These are phyloP conservation scores for Penicillium argentinense DNA, from an alignment of 495 filamentous ascomycete species.

Conservation along the genomic window DNA sequence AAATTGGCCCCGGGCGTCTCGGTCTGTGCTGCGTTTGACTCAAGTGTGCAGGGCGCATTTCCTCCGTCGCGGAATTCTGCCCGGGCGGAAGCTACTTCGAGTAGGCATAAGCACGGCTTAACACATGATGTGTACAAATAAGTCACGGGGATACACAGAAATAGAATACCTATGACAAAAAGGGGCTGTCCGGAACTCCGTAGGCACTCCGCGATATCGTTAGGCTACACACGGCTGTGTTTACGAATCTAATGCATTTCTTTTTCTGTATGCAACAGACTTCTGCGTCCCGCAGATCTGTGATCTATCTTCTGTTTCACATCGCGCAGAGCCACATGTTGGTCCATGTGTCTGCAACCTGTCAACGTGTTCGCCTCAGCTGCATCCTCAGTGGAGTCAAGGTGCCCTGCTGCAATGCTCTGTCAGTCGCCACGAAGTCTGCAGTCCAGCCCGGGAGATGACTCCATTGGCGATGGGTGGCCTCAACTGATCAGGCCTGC, in stretches of 20 bases:
- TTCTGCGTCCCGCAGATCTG: not conserved
- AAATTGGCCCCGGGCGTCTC: conserved; percentile 4
- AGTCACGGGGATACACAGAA: too few relatives aligned
- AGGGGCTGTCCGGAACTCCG: too few relatives aligned
- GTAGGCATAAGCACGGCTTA: too few relatives aligned
- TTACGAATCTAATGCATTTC: too few relatives aligned
- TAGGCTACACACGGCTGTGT: too few relatives aligned
- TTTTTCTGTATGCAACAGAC: not conserved
- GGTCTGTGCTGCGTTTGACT: conserved; percentile 5
- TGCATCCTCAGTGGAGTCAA: not conserved
- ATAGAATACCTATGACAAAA: too few relatives aligned
- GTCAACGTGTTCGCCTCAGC: not conserved
- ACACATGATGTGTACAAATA: too few relatives aligned
- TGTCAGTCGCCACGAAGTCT: not conserved
- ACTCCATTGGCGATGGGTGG: conserved; percentile 1
- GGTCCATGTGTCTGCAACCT: not conserved
- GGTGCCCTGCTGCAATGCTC: not conserved
- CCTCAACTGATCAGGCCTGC: not conserved
- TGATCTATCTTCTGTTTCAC: not conserved
- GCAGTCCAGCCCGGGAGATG: not conserved
- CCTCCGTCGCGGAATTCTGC: too few relatives aligned
- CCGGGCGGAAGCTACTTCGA: too few relatives aligned
- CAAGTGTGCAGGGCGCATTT: too few relatives aligned
- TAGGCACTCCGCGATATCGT: too few relatives aligned
- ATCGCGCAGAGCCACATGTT: not conserved